Conservation (phyloP, 2,329 filamentous ascomycete genomes). For the Aureobasidium sp. region DNA sequence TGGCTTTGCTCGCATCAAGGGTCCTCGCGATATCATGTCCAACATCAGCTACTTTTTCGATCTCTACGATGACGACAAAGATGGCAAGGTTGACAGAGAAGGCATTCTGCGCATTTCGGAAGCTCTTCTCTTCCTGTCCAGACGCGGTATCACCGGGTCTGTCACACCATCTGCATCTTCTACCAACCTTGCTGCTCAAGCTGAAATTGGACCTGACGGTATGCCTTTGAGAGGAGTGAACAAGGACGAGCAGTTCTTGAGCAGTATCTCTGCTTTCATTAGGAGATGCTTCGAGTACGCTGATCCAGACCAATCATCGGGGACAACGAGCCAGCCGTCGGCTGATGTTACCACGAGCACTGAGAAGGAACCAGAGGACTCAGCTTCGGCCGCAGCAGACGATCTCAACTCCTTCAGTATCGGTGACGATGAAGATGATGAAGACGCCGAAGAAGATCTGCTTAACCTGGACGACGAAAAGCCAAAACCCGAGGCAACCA, state of each 20-base stretch:
- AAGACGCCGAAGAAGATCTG: slow-evolving; percentile 37
- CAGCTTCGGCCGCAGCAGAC: slow-evolving; percentile 22
- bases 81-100: slow-evolving; percentile 88
- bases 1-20: slow-evolving; percentile 84
- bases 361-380: slow-evolving; percentile 21
- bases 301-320: slow-evolving; percentile 63
- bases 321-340: slow-evolving; percentile 2
- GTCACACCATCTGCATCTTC: slow-evolving; percentile 55
- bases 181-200: slow-evolving; percentile 39
- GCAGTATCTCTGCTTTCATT: slow-evolving; percentile 92
- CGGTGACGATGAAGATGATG: slow-evolving; percentile 53
- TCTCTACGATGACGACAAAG: slow-evolving; percentile 85
- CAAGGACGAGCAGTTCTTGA: slow-evolving; percentile 80
- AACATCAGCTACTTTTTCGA: slow-evolving; percentile 98
- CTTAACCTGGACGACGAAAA: slow-evolving; percentile 48
- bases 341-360: slow-evolving; percentile 15
- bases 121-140: slow-evolving; percentile 81
- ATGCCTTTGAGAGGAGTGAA: slow-evolving; percentile 36
- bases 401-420: slow-evolving; percentile 60
- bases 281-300: slow-evolving; percentile 96
- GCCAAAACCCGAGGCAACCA: not conserved
- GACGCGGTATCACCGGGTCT: slow-evolving; percentile 72
- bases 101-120: slow-evolving; percentile 93
- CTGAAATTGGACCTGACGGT: slow-evolving; percentile 22
- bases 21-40: slow-evolving; percentile 91